Evolutionary conservation across 805 yeast species (phyloP).

Genomic region (Tanozyma kutaoensis): DNA sequence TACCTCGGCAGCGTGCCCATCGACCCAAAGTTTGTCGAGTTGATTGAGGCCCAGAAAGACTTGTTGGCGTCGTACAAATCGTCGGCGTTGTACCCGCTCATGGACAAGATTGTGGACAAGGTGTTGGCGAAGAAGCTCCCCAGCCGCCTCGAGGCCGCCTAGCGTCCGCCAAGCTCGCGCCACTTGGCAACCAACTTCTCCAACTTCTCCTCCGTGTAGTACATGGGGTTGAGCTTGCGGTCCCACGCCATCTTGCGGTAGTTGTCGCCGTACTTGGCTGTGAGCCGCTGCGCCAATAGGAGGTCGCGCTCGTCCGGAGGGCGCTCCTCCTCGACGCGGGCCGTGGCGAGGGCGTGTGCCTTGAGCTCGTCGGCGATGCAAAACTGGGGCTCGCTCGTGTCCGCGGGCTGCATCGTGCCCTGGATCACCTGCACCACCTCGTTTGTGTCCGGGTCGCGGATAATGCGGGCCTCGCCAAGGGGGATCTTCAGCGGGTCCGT

Average conservation of each 20-base stretch:
- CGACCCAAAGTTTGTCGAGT: conserved; percentile 80
- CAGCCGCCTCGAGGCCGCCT: too few species aligned
- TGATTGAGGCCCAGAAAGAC: conserved; percentile 54
- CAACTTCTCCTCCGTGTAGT: conserved; percentile 77
- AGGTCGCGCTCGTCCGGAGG: conserved; percentile 37
- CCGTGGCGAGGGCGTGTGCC: too few species aligned
- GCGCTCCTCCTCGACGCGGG: conserved; percentile 29
- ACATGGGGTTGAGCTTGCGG: conserved; percentile 66
- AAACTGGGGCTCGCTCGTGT: conserved; percentile 10
- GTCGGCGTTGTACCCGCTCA: conserved; percentile 23
- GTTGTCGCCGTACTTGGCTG: conserved; percentile 86
- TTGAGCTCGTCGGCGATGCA: conserved; percentile 59
- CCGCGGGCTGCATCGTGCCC: conserved; percentile 37
- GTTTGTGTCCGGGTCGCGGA: conserved; percentile 52
- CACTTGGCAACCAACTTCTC: conserved; percentile 59
- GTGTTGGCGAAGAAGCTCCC: conserved; percentile 18
- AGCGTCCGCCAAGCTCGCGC: too few species aligned
- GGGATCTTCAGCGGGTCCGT: conserved; percentile 51
- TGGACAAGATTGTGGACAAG: conserved; percentile 21
- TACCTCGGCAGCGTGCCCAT: conserved; percentile 86
- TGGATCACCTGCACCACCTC: conserved; percentile 54
- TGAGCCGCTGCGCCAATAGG: too few species aligned
- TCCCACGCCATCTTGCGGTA: conserved; percentile 90
- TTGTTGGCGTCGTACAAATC: conserved; percentile 21
- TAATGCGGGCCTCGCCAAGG: conserved; percentile 66